Base-by-base conservation (phyloP, 2,329 filamentous ascomycete species). In the Calonectria henricotiae region DNA sequence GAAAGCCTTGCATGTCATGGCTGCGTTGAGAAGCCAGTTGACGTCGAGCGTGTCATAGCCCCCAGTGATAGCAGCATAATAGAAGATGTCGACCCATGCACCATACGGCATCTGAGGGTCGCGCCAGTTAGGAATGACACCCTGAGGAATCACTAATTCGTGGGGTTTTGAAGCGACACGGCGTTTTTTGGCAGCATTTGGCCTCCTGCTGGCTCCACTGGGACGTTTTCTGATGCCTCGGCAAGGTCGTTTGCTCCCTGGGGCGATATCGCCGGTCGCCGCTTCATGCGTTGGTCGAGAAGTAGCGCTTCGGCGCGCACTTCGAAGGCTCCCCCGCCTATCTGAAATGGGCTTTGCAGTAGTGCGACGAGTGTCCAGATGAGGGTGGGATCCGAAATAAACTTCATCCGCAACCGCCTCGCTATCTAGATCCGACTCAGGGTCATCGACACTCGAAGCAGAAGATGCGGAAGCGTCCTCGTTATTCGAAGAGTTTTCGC, bases 61-160 rank as follows among this genome's bases (percentile, higher is more conserved):
- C 9, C 78, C 75, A 37, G 85, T 82, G 61, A 86, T 86, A 17
- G 92, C 89, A 12, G 93, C 91, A 79, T 89, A 90, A 55, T 88
- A 83, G 77, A 97, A 94, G 44, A 96, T 90, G 65, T 90, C 87
- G 27, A 90, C 83, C 73, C 95, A 90, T 17, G 94, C 86, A 54
- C 91, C 87, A 75, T 94, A 93, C 1, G 92, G 90, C 25, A 94
- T 79, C 37, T 79, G 78, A 2, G 81, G 85, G 25, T 85, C 86
- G 68, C 86, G 84, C 89, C 89, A 93, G 44, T 86, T 82, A 15
- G 88, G 88, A 58, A 89, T 86, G 76, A 68, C 25, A 3, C 70
- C 73, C 13, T 71, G 51, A 32, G 67, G 55, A 17, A 63, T 49
- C 3, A 70, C 46, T n/a, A 70, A 60, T 44, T 64, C 44, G 30